Percentiles rank a stretch among this genome's conserved stretches.
Evolutionary conservation across 1,284 basidiomycete species (phyloP).

Genomic region (Lignosus rhinocerotis): DNA sequence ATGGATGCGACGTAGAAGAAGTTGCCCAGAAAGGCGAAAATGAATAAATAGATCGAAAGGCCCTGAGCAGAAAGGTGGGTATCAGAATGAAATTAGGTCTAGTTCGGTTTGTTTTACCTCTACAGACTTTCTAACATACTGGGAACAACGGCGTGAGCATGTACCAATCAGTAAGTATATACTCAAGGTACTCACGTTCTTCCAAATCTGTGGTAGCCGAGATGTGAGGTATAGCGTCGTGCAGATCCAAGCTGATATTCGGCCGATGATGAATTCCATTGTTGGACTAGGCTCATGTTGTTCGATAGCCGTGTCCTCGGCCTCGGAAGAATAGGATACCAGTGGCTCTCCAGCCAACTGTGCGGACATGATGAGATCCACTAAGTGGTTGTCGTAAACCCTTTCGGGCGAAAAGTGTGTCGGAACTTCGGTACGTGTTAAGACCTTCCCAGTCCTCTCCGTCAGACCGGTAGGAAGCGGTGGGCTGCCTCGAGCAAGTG

Average conservation of each 20-base stretch:
- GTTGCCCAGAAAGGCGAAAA: slow-evolving; percentile 92
- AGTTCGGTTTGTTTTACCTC: slow-evolving; percentile 52
- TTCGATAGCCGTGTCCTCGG: not conserved
- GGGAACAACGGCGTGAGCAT: not conserved
- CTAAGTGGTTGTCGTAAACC: not conserved
- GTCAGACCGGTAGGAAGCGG: slow-evolving; percentile 15
- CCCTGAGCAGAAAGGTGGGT: slow-evolving; percentile 46
- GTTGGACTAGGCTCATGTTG: slow-evolving; percentile 14
- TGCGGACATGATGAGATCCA: slow-evolving; percentile 7
- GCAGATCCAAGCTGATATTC: slow-evolving; percentile 90
- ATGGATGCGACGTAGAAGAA: slow-evolving; percentile 88
- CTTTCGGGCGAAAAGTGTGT: not conserved
- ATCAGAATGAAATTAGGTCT: not conserved
- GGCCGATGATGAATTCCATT: slow-evolving; percentile 71
- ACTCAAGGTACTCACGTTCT: slow-evolving; percentile 70
- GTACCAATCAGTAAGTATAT: no score
- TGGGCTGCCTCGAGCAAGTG: slow-evolving; percentile 39
- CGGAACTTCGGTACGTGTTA: slow-evolving; percentile 23
- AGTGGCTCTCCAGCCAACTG: slow-evolving; percentile 9
- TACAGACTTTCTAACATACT: slow-evolving; percentile 90
- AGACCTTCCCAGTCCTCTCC: slow-evolving; percentile 34
- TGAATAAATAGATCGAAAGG: slow-evolving; percentile 88
- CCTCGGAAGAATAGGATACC: not conserved
- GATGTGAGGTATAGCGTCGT: slow-evolving; percentile 90
- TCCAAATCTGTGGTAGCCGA: slow-evolving; percentile 94